Percentiles rank a stretch among this genome's conserved stretches.
Conservation (phyloP, 1,284 basidiomycete species). For the Ceratobasidium sp. region DNA sequence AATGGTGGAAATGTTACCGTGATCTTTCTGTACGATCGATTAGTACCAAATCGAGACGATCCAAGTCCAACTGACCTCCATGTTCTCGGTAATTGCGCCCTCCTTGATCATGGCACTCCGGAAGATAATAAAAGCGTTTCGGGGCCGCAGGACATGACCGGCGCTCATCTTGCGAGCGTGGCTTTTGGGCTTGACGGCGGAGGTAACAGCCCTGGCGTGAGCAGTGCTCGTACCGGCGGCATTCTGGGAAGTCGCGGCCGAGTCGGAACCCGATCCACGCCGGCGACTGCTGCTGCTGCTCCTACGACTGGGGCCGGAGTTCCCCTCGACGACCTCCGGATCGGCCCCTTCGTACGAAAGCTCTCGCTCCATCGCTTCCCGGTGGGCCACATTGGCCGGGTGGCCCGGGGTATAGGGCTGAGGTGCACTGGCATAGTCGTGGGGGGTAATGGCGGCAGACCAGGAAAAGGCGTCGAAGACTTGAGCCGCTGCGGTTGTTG, state of each 20-base stretch:
- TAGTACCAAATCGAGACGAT: neutral
- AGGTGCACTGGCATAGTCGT: constrained; percentile 32
- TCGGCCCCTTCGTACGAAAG: constrained; percentile 28
- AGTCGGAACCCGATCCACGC: constrained; percentile 5
- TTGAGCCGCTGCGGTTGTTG: neutral
- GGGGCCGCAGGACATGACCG: constrained; percentile 27
- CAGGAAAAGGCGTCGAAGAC: constrained; percentile 33
- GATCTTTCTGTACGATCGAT: constrained; percentile 9
- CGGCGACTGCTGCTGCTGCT: constrained; percentile 22
- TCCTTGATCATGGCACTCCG: constrained; percentile 36
- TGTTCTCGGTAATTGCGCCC: constrained; percentile 22
- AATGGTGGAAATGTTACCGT: constrained; percentile 35
- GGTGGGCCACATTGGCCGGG: constrained; percentile 34
- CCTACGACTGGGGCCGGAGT: constrained; percentile 8
- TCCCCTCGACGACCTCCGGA: constrained; percentile 8
- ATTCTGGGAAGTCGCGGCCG: neutral
- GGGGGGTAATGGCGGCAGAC: constrained; percentile 33
- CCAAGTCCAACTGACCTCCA: constrained; percentile 12
- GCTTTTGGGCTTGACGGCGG: constrained; percentile 29
- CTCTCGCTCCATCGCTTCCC: constrained; percentile 34
- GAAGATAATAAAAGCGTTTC: constrained; percentile 36
- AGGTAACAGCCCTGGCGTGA: constrained; percentile 11
- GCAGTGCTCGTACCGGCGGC: constrained; percentile 14
- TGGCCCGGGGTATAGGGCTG: constrained; percentile 35
- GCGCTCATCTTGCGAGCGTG: constrained; percentile 36